Evolutionary conservation across 441 rosid species (phyloP).

Genomic region (Erodium moschatum): DNA sequence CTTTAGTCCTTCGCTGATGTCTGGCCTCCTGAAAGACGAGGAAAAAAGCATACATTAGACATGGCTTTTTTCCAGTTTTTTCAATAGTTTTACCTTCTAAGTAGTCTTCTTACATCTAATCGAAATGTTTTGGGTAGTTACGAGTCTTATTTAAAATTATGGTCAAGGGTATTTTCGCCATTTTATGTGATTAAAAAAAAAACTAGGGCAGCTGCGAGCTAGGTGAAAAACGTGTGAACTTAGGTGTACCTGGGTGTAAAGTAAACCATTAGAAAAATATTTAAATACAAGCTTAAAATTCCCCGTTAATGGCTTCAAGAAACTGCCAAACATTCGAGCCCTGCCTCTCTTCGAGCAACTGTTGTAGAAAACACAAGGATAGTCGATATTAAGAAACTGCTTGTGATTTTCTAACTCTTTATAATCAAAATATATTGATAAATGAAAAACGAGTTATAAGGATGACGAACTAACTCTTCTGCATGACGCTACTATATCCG

Average conservation of each 20-base stretch:
- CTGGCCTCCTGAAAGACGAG: constrained; percentile 57
- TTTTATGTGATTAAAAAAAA: too few species aligned
- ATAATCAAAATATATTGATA: not conserved
- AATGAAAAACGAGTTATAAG: constrained; percentile 4
- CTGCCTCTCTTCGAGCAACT: constrained; percentile 81
- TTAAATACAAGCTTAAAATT: constrained; percentile 14
- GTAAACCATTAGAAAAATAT: not conserved
- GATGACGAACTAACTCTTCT: constrained; percentile 29
- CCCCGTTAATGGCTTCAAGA: constrained; percentile 83
- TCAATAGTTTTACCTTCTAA: too few species aligned
- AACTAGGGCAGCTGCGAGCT: too few species aligned
- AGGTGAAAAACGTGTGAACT: too few species aligned
- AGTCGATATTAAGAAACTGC: not conserved
- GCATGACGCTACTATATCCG: constrained; percentile 73
- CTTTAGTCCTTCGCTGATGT: constrained; percentile 60
- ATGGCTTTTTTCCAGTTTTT: too few species aligned
- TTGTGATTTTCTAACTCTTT: not conserved
- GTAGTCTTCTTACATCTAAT: not conserved
- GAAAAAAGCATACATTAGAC: not conserved
- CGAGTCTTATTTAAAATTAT: too few species aligned
- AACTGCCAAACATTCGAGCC: constrained; percentile 59
- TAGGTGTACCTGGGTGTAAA: too few species aligned
- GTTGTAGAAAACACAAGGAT: constrained; percentile 23
- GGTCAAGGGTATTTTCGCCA: too few species aligned
- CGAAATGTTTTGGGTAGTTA: too few species aligned